phyloP scores from a whole-genome alignment of 805 yeast species.

The Brettanomyces anomalus region DNA sequence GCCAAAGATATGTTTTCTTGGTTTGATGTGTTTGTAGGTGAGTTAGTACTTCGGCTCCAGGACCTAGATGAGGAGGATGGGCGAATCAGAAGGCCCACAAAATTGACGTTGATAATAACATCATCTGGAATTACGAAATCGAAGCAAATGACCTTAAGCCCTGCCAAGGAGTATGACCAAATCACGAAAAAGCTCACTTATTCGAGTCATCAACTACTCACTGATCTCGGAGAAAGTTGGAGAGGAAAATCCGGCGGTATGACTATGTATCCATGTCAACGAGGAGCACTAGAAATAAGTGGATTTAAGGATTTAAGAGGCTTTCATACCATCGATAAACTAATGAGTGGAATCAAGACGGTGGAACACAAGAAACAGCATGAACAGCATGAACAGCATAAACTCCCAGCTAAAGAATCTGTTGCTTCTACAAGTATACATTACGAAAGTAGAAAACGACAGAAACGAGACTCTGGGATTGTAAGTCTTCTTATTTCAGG shows the following conservation, averaged over 20 bases:
- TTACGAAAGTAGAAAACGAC: neutral
- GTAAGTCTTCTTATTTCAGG: too few species aligned
- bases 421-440: neutral
- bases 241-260: conserved; percentile 8
- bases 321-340: conserved; percentile 19
- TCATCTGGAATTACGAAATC: conserved; percentile 23
- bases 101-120: conserved; percentile 33
- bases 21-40: conserved; percentile 80
- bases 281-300: conserved; percentile 42
- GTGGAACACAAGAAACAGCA: neutral
- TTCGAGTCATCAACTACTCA: conserved; percentile 13
- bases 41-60: conserved; percentile 55
- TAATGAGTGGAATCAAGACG: conserved; percentile 8
- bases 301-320: conserved; percentile 32
- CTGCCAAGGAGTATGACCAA: conserved; percentile 29
- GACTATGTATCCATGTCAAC: conserved; percentile 37
- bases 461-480: too few species aligned
- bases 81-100: conserved; percentile 43
- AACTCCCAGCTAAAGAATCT: neutral
- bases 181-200: conserved; percentile 21
- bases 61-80: conserved; percentile 64
- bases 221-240: conserved; percentile 19
- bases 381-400: neutral
- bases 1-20: conserved; percentile 58
- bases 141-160: conserved; percentile 33